phyloP scores from a whole-genome alignment of 306 rosid genomes.

The Vigna angularis region DNA sequence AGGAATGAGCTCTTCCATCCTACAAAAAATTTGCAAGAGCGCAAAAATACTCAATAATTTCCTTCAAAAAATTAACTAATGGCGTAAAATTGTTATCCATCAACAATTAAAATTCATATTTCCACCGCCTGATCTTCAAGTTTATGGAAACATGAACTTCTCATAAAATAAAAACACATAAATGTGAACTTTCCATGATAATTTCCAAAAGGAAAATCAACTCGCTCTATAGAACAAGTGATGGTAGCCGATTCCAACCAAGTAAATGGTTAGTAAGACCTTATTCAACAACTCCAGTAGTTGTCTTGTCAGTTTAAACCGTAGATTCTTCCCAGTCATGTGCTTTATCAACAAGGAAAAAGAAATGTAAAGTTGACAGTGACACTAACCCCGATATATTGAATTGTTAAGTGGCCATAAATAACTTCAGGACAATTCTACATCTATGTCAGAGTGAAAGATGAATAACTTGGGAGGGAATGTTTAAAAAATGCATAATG shows the following conservation, averaged over 20 bases:
- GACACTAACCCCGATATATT: conserved; percentile 15
- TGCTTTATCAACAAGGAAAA: neutral
- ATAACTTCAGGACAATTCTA: conserved; percentile 28
- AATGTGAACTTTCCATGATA: neutral
- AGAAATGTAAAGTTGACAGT: neutral
- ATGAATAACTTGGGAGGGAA: neutral
- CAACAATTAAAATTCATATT: conserved; percentile 9
- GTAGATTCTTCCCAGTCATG: conserved; percentile 4
- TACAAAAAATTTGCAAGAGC: conserved; percentile 47
- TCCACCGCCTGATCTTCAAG: conserved; percentile 6
- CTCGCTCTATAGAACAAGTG: neutral
- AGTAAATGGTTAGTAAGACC: conserved; percentile 19
- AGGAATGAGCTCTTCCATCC: conserved; percentile 87
- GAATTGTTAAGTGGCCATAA: conserved; percentile 2
- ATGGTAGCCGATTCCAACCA: conserved; percentile 24
- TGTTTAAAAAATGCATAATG: neutral
- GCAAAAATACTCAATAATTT: conserved; percentile 20
- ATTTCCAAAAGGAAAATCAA: conserved; percentile 17
- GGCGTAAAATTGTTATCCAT: conserved; percentile 7
- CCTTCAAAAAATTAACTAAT: conserved; percentile 13
- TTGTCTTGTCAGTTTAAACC: conserved; percentile 34
- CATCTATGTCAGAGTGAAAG: conserved; percentile 15
- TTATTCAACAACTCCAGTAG: conserved; percentile 16
- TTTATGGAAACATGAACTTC: neutral
- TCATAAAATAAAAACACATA: conserved; percentile 8